These are phyloP conservation scores for Suillus sp. DNA, from an alignment of 768 basidiomycete species.

Conservation along the genomic window DNA sequence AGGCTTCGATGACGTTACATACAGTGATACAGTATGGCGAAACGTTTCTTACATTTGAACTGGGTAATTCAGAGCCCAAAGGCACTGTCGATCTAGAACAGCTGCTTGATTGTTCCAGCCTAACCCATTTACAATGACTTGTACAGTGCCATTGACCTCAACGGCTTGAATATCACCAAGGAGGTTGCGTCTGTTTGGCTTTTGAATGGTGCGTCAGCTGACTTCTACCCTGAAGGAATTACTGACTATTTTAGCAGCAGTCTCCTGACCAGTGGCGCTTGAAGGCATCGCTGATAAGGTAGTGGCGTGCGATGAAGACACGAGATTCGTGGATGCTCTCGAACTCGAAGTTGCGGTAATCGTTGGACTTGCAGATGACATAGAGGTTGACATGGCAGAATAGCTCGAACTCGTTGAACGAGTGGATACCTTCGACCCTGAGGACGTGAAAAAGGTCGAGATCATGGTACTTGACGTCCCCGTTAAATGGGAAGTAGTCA, in stretches of 20 bases:
- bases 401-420: background rate
- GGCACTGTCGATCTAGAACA: slow-evolving; percentile 49
- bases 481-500: slow-evolving; percentile 1
- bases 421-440: background rate
- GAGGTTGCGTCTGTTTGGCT: slow-evolving; percentile 15
- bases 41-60: slow-evolving; percentile 55
- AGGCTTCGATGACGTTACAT: slow-evolving; percentile 44
- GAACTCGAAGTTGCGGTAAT: background rate
- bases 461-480: background rate
- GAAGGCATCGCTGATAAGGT: slow-evolving; percentile 2
- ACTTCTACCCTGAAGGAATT: background rate
- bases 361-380: background rate
- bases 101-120: slow-evolving; percentile 37
- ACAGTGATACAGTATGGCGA: background rate
- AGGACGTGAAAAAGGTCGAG: background rate
- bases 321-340: background rate
- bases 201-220: background rate
- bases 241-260: background rate
- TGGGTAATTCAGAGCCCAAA: slow-evolving; percentile 70
- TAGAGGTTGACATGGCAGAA: too few relatives aligned
- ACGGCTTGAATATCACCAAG: slow-evolving; percentile 30
- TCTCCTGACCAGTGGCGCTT: background rate
- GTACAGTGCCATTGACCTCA: slow-evolving; percentile 23
- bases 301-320: background rate
- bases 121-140: slow-evolving; percentile 38